Evolutionary conservation across 129 eudicot species (phyloP), one percentile per base, ranked within the genome.

Genomic region (Kitagawia praeruptora): DNA sequence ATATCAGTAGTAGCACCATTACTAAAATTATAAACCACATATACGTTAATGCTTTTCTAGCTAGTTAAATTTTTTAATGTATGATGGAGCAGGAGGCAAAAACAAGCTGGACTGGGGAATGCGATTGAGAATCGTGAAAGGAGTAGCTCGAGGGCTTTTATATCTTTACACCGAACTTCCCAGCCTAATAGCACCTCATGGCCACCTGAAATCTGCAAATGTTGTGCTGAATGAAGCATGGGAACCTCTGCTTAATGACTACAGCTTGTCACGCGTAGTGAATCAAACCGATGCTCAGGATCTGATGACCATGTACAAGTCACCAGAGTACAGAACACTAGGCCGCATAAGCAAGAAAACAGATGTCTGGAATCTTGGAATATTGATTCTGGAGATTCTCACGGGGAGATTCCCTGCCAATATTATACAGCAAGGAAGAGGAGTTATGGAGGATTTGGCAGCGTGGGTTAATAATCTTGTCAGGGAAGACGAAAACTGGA

Each of bases 71-170:
- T 5, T 21, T 6, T 38, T 71, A 5, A 31, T 18, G 49, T 66
- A 75, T 14, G 83, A 21, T 0, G 21, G 72, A 34, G 27, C 77
- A 5, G 46, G 58, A 21, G 84, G 66, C 19, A 54, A 61, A 44
- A 78, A 82, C 23, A 67, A 80, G 38, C 86, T 78, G 23, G 80
- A 58, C 27, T 86, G 89, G 89, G 53, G 63, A 71, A 83, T 44
- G 25, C 81, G 89, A 67, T 67, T 86, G 56, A 86, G 69, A 25
- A 83, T 83, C 74, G 76, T 86, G 5, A 86, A 86, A 80, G 89
- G 89, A 64, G 85, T 83, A 19, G 82, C 84, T 2, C 81, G 70
- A 76, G 89, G 86, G 45, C 76, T 86, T 39, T 64, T 53, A 7
- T 86, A 86, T 80, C 82, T 86, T 8, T 81, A 77, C 63, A 72